Conservation (phyloP, 108 stramenopile genomes). For the Pseudonitzschia delicatissima region DNA sequence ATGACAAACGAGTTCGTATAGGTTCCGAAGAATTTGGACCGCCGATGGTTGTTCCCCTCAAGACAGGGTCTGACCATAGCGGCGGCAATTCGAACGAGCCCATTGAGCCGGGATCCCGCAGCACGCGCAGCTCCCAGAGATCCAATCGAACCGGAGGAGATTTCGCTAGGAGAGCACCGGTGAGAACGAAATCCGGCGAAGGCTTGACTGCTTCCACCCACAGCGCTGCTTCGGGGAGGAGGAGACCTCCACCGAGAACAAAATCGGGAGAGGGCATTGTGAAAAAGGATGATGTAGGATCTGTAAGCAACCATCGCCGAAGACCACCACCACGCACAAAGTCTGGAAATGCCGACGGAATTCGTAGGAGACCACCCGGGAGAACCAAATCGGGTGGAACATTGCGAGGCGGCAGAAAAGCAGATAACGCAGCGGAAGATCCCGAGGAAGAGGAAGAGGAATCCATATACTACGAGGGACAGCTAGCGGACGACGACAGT, state of each 20-base stretch:
- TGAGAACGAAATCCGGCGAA: slow-evolving; percentile 32
- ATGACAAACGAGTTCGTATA: background rate
- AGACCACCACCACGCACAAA: slow-evolving; percentile 17
- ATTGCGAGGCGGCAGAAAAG: no score
- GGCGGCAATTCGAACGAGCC: slow-evolving; percentile 2
- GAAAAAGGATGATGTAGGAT: background rate
- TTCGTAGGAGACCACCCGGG: background rate
- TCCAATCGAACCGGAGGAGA: background rate
- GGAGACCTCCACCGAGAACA: slow-evolving; percentile 30
- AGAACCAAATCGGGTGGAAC: background rate
- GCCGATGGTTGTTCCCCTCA: slow-evolving; percentile 22
- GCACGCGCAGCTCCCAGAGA: background rate
- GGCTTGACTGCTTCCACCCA: slow-evolving; percentile 4
- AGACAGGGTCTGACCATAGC: slow-evolving; percentile 10
- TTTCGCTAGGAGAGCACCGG: slow-evolving; percentile 19
- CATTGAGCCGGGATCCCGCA: background rate
- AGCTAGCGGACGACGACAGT: background rate
- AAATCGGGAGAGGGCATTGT: slow-evolving; percentile 22
- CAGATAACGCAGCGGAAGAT: no score
- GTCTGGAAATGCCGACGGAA: slow-evolving; percentile 6
- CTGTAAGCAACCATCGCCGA: background rate
- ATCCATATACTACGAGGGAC: no score
- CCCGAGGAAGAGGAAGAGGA: background rate
- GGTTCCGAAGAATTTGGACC: background rate
- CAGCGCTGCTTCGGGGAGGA: background rate